Conservation (phyloP, 2,329 filamentous ascomycete genomes). For the Fusarium longipes region DNA sequence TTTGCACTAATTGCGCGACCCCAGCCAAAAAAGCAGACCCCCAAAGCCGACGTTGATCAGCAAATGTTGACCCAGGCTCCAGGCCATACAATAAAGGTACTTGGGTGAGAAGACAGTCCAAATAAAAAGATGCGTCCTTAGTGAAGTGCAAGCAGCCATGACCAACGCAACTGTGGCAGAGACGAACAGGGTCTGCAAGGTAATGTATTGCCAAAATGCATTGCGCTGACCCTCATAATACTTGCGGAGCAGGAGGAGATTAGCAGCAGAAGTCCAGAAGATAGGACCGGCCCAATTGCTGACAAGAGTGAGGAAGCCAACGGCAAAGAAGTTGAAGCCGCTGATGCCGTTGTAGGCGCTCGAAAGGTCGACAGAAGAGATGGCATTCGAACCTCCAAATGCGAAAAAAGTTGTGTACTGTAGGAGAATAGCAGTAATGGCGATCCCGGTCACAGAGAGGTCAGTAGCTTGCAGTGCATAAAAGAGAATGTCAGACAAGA, state of each 20-base stretch:
- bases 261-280: slow-evolving; percentile 82
- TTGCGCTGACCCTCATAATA: slow-evolving; percentile 40
- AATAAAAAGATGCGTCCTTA: slow-evolving; percentile 93
- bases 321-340: slow-evolving; percentile 81
- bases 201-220: slow-evolving; percentile 65
- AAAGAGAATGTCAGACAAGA: slow-evolving; percentile 75
- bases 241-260: slow-evolving; percentile 64
- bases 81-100: slow-evolving; percentile 91
- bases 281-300: slow-evolving; percentile 93
- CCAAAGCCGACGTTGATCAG: slow-evolving; percentile 74
- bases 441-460: slow-evolving; percentile 68
- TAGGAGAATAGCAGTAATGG: slow-evolving; percentile 77
- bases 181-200: slow-evolving; percentile 76
- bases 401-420: slow-evolving; percentile 90
- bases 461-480: slow-evolving; percentile 60
- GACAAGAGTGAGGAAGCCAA: slow-evolving; percentile 85
- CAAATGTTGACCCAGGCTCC: slow-evolving; percentile 86
- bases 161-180: slow-evolving; percentile 74
- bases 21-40: slow-evolving; percentile 67
- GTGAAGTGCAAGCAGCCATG: slow-evolving; percentile 86
- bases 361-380: slow-evolving; percentile 93
- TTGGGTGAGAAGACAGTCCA: slow-evolving; percentile 99
- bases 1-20: slow-evolving; percentile 40
- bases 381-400: slow-evolving; percentile 90
- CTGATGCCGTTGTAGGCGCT: slow-evolving; percentile 94